Base-by-base conservation (phyloP, 805 yeast species). In the Wilhelminamyces savonicus region DNA sequence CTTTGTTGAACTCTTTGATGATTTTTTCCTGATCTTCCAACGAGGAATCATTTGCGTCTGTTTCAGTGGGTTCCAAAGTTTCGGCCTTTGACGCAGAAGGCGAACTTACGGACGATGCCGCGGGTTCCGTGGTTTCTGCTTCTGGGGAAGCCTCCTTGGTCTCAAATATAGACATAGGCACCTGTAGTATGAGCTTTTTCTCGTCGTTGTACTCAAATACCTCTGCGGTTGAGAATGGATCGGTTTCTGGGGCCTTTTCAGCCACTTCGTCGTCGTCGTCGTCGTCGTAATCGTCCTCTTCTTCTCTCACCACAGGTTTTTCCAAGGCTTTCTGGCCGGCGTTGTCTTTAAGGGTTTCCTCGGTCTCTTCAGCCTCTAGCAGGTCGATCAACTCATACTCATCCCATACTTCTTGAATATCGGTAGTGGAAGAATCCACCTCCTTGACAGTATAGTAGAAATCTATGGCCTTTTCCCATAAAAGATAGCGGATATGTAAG, bases 391-490 rank as follows among this genome's bases (percentile, higher is more conserved):
- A 39, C 26, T 55, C 58, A 32, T 48, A 55, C 31, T 61, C 69
- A 21, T 56, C 61, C 12, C 49, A 33, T 0, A 52, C 53, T 30
- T 58, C 66, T 31, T 59, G 60, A 20, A 54, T 35, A 8, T 43
- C 31, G 30, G 50, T 36, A 8, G 35, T 13, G 8, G 43, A 29
- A 11, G 23, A 39, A 18, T 23, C 37, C n/a, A 29, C 15, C 20
- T 40, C 43, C 36, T 43, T 42, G 19, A 56, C 44, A 21, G 35
- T 36, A 36, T 57, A 69, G 40, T 53, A 62, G 38, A 48, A 58
- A 44, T 76, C 80, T 7, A 76, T 65, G 13, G 81, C 87, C 47
- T 73, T 76, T 43, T 82, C 88, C 75, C 84, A 82, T 15, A 82
- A 56, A 9, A 81, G 66, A 41, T 79, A 81, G 39, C 90, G 61